Percentiles rank a stretch among this genome's conserved stretches.
Evolutionary conservation across 2,329 filamentous ascomycete species (phyloP).

Genomic region (Colletotrichum tanaceti): DNA sequence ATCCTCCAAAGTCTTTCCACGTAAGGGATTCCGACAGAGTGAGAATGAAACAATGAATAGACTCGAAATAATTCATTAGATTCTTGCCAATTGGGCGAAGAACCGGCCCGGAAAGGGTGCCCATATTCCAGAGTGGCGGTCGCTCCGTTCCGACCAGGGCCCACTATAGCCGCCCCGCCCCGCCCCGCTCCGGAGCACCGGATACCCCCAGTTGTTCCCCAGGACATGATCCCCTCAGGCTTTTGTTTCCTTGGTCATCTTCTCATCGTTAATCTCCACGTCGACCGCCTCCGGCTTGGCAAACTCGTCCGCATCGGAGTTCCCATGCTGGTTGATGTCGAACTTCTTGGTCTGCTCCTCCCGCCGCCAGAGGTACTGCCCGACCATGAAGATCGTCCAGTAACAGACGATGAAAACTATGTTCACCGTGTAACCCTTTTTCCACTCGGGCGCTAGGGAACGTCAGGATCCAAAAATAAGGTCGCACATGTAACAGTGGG

Average conservation of each 20-base stretch:
- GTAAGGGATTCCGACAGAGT: too few relatives aligned
- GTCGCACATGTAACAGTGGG: accelerated
- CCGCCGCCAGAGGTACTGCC: constrained; percentile 28
- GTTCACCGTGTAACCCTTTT: constrained; percentile 44
- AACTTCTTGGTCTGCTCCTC: constrained; percentile 32
- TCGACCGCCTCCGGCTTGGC: background rate
- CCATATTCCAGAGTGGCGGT: too few relatives aligned
- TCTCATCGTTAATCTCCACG: background rate
- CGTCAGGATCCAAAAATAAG: accelerated
- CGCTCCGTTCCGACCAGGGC: too few relatives aligned
- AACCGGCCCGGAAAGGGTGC: too few relatives aligned
- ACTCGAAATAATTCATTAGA: too few relatives aligned
- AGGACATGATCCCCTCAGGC: background rate
- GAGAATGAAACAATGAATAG: too few relatives aligned
- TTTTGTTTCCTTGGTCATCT: background rate
- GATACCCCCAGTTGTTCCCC: background rate
- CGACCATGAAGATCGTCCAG: constrained; percentile 26
- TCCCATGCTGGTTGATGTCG: background rate
- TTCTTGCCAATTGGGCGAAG: too few relatives aligned
- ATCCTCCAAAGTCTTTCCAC: too few relatives aligned
- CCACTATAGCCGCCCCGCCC: too few relatives aligned
- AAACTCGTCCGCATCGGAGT: background rate
- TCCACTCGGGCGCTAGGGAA: constrained; percentile 40
- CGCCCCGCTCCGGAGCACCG: too few relatives aligned
- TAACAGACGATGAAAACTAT: constrained; percentile 39